Evolutionary conservation across 345 rosid species (phyloP).

Genomic region (Acer saccharum): DNA sequence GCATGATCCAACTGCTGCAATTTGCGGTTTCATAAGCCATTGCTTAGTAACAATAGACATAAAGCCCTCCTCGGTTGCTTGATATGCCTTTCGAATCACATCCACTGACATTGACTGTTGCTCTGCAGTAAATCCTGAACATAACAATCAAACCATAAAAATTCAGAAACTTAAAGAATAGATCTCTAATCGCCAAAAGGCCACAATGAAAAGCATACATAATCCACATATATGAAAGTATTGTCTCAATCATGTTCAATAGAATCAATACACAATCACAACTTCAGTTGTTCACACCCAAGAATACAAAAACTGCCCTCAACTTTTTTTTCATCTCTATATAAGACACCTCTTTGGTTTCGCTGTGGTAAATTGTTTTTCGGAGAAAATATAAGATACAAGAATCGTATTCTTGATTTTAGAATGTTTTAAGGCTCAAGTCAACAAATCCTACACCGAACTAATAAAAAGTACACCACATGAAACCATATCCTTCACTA

Average conservation of each 20-base stretch:
- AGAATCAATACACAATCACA: background rate
- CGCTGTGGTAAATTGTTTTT: background rate
- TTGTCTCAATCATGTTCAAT: too few species aligned
- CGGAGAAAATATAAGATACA: background rate
- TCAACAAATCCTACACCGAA: background rate
- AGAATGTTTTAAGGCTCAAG: background rate
- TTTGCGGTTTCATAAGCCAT: conserved; percentile 70
- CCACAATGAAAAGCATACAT: background rate
- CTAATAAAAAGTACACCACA: background rate
- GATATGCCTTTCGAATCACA: conserved; percentile 74
- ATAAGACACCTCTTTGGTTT: background rate
- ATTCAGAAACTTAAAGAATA: conserved; percentile 15
- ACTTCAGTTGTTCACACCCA: background rate
- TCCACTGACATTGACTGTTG: conserved; percentile 73
- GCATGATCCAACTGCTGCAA: conserved; percentile 91
- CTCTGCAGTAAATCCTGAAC: conserved; percentile 70
- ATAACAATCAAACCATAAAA: conserved; percentile 13
- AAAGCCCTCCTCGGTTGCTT: conserved; percentile 89
- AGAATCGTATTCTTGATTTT: background rate
- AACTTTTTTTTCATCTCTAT: background rate
- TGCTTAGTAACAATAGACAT: conserved; percentile 62
- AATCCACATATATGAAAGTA: conserved; percentile 1
- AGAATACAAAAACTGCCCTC: background rate
- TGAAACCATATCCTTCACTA: background rate
- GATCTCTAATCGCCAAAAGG: conserved; percentile 12